phyloP scores from a whole-genome alignment of 495 filamentous ascomycete species.

The Podospora fimiseda region DNA sequence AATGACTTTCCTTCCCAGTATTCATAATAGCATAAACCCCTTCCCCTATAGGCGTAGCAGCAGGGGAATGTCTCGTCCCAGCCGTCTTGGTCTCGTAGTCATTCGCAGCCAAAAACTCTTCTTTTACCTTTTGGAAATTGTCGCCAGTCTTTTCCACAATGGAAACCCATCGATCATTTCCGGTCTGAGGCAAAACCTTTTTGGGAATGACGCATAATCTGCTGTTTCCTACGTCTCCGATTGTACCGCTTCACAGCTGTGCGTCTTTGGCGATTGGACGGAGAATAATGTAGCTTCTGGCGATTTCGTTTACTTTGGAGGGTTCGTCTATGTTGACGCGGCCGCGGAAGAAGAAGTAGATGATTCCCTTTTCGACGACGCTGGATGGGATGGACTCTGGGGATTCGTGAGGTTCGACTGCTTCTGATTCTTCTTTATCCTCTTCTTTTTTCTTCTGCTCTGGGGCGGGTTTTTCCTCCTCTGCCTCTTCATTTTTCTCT shows the following conservation, averaged over 20 bases:
- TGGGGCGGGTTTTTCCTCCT: not conserved
- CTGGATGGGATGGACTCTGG: constrained; percentile 51
- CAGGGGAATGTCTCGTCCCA: constrained; percentile 62
- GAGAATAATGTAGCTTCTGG: constrained; percentile 76
- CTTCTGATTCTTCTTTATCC: not conserved
- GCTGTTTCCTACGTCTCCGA: constrained; percentile 59
- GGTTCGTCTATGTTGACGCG: constrained; percentile 71
- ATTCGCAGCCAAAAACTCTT: constrained; percentile 57
- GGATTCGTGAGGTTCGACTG: constrained; percentile 19
- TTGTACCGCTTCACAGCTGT: constrained; percentile 53
- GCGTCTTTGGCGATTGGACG: constrained; percentile 66
- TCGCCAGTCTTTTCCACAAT: constrained; percentile 76
- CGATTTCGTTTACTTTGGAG: constrained; percentile 61
- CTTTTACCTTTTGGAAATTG: constrained; percentile 64
- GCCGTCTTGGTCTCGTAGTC: constrained; percentile 74
- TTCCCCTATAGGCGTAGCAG: constrained; percentile 71
- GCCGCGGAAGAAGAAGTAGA: constrained; percentile 88
- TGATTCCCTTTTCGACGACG: constrained; percentile 83
- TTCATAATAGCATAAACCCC: constrained; percentile 81
- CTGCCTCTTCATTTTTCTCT: not conserved
- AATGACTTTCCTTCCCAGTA: constrained; percentile 63
- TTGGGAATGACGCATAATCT: constrained; percentile 78
- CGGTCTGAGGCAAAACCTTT: constrained; percentile 71
- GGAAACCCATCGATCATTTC: constrained; percentile 66
- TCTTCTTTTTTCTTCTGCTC: constrained; percentile 2